These are phyloP conservation scores for Ascomycota sp. DNA, from an alignment of 2,329 filamentous ascomycete genomes.

Conservation along the genomic window DNA sequence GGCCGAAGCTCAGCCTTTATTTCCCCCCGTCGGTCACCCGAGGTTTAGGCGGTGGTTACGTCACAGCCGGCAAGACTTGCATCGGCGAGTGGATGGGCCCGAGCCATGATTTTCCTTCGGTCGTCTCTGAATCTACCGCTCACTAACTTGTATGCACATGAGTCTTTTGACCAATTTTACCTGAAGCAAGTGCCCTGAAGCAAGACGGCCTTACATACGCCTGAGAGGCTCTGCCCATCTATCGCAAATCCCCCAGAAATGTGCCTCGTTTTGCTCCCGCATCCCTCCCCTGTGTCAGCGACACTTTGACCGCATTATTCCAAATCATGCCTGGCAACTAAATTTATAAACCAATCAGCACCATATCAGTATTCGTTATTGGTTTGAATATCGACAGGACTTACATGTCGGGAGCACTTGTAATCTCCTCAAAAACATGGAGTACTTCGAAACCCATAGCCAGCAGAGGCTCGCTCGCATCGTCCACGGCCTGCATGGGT, in stretches of 20 bases:
- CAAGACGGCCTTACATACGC: too few relatives aligned
- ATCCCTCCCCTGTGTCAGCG: too few relatives aligned
- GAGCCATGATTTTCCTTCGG: too few relatives aligned
- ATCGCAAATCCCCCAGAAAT: too few relatives aligned
- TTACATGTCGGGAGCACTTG: conserved; percentile 33
- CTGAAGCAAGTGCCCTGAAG: too few relatives aligned
- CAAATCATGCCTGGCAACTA: background rate
- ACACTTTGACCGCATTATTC: background rate
- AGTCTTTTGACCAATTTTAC: too few relatives aligned
- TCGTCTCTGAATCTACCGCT: too few relatives aligned
- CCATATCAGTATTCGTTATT: too few relatives aligned
- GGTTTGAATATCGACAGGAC: conserved; percentile 5
- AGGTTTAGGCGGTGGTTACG: conserved; percentile 2
- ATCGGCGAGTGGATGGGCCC: too few relatives aligned
- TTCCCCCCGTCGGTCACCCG: conserved; percentile 4
- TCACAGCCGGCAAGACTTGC: background rate
- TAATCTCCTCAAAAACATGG: conserved; percentile 65
- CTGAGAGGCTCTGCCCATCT: too few relatives aligned
- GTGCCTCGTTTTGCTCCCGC: too few relatives aligned
- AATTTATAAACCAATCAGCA: background rate
- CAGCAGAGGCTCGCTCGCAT: conserved; percentile 47
- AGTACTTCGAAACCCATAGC: conserved; percentile 62
- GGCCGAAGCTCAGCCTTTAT: conserved; percentile 1
- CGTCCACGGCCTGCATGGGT: conserved; percentile 37
- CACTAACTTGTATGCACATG: background rate